Conservation (phyloP, 2,329 filamentous ascomycete genomes). For the Gaeumannomyces sp. region DNA sequence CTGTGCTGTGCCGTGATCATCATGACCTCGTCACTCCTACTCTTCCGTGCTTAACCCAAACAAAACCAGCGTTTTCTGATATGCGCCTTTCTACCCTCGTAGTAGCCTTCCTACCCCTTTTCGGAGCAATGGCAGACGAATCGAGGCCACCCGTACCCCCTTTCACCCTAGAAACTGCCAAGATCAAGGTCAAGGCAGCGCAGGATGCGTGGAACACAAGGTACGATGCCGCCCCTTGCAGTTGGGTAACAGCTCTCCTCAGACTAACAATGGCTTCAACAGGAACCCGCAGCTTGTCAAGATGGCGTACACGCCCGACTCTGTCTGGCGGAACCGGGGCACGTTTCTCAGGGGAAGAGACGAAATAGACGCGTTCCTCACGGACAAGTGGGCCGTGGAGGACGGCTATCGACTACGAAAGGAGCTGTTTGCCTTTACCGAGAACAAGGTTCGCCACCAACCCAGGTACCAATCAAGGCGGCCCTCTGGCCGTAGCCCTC, state of each 20-base stretch:
- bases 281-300: constrained; percentile 62
- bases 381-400: constrained; percentile 69
- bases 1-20: too few relatives aligned
- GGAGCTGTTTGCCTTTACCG: constrained; percentile 72
- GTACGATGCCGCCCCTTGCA: constrained; percentile 30
- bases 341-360: constrained; percentile 63
- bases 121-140: constrained; percentile 18
- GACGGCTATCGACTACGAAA: constrained; percentile 69
- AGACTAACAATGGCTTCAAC: not conserved
- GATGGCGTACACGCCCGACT: constrained; percentile 67
- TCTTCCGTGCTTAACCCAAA: too few relatives aligned
- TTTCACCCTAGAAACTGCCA: constrained; percentile 66
- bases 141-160: constrained; percentile 53
- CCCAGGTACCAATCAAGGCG: not conserved
- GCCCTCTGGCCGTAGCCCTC: not conserved
- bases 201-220: constrained; percentile 78
- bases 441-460: constrained; percentile 46
- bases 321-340: constrained; percentile 74
- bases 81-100: too few relatives aligned
- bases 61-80: too few relatives aligned
- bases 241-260: too few relatives aligned
- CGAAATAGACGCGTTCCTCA: constrained; percentile 62
- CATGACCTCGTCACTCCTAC: too few relatives aligned
- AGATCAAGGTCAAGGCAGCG: constrained; percentile 73
- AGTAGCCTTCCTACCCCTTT: not conserved